Evolutionary conservation across 1,284 basidiomycete species (phyloP).

Genomic region (Pascua sp.): DNA sequence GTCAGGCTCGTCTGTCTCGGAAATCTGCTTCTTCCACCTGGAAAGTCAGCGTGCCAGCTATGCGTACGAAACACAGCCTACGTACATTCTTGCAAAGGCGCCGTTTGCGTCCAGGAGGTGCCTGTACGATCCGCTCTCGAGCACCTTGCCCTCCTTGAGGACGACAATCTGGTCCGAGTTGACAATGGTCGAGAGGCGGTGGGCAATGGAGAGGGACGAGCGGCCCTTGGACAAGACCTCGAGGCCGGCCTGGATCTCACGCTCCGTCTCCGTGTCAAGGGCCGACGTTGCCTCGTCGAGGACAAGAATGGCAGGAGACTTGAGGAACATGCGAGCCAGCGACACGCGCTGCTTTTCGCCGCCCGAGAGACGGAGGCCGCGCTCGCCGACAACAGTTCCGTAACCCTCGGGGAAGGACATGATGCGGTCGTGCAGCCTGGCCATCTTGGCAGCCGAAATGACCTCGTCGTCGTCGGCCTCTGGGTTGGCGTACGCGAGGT

Average conservation of each 20-base stretch:
- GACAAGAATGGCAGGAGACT: conserved; percentile 87
- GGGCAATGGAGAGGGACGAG: conserved; percentile 94
- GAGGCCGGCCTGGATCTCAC: conserved; percentile 44
- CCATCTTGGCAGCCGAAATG: conserved; percentile 72
- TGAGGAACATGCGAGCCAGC: conserved; percentile 85
- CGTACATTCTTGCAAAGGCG: neutral
- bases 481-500: conserved; percentile 85
- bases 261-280: conserved; percentile 86
- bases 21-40: conserved; percentile 49
- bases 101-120: conserved; percentile 63
- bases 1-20: conserved; percentile 41
- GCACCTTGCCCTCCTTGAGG: conserved; percentile 74
- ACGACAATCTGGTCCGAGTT: conserved; percentile 79
- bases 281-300: conserved; percentile 99
- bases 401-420: conserved; percentile 74
- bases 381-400: conserved; percentile 85
- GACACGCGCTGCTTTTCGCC: conserved; percentile 90
- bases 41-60: conserved; percentile 8
- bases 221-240: conserved; percentile 65
- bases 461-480: conserved; percentile 88
- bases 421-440: conserved; percentile 81
- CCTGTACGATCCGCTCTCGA: conserved; percentile 83
- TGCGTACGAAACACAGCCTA: neutral
- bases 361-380: conserved; percentile 97
- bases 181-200: conserved; percentile 51